Evolutionary conservation across 805 yeast genomes (phyloP).

Genomic region (Jamesozyma hellenica): DNA sequence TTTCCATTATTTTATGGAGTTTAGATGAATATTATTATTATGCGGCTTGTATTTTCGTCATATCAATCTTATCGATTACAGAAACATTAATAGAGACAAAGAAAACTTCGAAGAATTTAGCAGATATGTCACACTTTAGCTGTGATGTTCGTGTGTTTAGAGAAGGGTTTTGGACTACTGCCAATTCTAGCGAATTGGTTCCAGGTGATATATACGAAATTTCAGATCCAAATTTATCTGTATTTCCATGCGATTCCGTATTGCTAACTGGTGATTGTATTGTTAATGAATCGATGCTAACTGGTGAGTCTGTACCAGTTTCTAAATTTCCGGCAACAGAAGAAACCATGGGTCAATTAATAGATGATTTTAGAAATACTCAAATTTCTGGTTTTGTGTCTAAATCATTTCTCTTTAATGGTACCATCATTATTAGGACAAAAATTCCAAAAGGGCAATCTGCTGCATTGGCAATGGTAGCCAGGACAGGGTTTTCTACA

Average conservation of each 20-base stretch:
- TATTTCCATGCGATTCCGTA: slow-evolving; percentile 83
- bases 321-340: slow-evolving; percentile 61
- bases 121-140: slow-evolving; percentile 61
- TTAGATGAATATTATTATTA: slow-evolving; percentile 88
- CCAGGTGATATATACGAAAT: slow-evolving; percentile 95
- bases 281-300: slow-evolving; percentile 94
- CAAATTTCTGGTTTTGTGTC: slow-evolving; percentile 57
- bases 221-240: slow-evolving; percentile 65
- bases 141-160: slow-evolving; percentile 84
- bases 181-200: slow-evolving; percentile 67
- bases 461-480: slow-evolving; percentile 72
- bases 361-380: slow-evolving; percentile 45
- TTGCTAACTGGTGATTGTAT: slow-evolving; percentile 87
- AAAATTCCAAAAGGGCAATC: slow-evolving; percentile 46
- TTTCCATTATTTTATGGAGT: slow-evolving; percentile 85
- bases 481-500: slow-evolving; percentile 86
- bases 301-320: slow-evolving; percentile 97
- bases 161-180: slow-evolving; percentile 84
- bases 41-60: slow-evolving; percentile 82
- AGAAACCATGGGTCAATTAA: slow-evolving; percentile 48
- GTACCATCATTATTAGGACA: slow-evolving; percentile 81
- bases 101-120: slow-evolving; percentile 58
- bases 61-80: slow-evolving; percentile 68
- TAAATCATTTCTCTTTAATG: slow-evolving; percentile 70
- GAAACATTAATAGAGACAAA: slow-evolving; percentile 84